These are phyloP conservation scores for Fusarium sp. DNA, from an alignment of 2,329 filamentous ascomycete species.

Conservation along the genomic window DNA sequence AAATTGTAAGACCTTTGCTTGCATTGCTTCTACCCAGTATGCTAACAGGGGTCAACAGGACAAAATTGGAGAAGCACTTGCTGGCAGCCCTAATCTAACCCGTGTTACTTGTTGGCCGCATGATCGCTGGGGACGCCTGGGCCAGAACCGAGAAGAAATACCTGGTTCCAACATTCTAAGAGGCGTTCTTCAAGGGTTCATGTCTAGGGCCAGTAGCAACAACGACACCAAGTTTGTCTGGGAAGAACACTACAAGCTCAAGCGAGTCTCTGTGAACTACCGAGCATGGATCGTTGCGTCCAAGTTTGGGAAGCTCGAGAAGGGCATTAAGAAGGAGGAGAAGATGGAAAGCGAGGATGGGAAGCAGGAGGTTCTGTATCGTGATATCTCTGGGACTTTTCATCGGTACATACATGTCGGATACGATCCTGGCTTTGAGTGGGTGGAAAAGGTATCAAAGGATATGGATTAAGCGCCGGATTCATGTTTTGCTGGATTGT, in stretches of 20 bases:
- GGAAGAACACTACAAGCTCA: conserved; percentile 29
- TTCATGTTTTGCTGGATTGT: not conserved
- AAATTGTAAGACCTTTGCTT: conserved; percentile 10
- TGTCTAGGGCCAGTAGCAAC: not conserved
- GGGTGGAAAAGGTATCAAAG: not conserved
- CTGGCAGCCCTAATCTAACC: conserved; percentile 8
- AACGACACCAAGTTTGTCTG: not conserved
- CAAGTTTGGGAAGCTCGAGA: conserved; percentile 4
- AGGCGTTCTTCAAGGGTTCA: not conserved
- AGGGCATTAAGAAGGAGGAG: conserved; percentile 8
- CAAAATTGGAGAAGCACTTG: conserved; percentile 14
- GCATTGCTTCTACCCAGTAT: not conserved
- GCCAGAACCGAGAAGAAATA: not conserved
- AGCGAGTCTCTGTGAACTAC: not conserved
- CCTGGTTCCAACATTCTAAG: not conserved
- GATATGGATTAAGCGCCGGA: not conserved
- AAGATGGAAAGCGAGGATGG: not conserved
- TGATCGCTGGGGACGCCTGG: not conserved
- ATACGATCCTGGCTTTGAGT: not conserved
- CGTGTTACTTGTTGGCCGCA: conserved; percentile 12
- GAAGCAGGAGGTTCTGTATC: conserved; percentile 5
- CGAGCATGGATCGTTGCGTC: conserved; percentile 18
- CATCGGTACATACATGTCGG: not conserved
- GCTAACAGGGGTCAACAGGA: not conserved
- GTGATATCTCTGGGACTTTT: conserved; percentile 8